phyloP scores from a whole-genome alignment of 441 rosid species.

The Mallotus repandus region DNA sequence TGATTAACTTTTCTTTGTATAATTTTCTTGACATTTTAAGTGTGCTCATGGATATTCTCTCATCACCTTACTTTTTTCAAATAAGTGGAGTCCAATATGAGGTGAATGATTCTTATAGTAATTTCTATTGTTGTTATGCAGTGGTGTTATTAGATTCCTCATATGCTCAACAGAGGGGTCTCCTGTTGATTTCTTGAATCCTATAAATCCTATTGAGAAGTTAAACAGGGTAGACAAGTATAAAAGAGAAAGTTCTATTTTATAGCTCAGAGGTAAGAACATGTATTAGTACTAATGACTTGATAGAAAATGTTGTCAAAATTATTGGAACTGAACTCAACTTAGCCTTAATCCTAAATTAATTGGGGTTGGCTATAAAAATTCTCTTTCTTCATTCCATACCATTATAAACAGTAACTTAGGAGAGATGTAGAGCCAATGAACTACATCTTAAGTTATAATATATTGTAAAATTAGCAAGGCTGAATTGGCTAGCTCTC shows the following conservation, averaged over 20 bases:
- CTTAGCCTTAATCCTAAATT: no score
- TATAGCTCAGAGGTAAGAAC: constrained; percentile 73
- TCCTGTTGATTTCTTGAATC: constrained; percentile 76
- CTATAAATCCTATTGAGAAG: constrained; percentile 88
- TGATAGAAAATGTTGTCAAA: no score
- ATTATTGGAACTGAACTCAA: no score
- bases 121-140: constrained; percentile 31
- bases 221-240: constrained; percentile 64
- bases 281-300: background rate
- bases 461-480: no score
- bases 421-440: no score
- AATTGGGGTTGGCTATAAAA: no score
- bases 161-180: constrained; percentile 82
- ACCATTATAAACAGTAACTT: no score
- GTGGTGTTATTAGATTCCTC: constrained; percentile 87
- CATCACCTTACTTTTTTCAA: background rate
- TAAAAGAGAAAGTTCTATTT: constrained; percentile 64
- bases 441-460: no score
- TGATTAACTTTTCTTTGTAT: no score
- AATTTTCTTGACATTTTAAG: background rate
- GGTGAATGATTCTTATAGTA: background rate
- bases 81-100: background rate
- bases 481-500: no score
- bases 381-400: no score
- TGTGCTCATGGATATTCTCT: background rate